These are phyloP conservation scores for Solanum paucissectum DNA, from an alignment of 257 asterid genomes.

Conservation along the genomic window DNA sequence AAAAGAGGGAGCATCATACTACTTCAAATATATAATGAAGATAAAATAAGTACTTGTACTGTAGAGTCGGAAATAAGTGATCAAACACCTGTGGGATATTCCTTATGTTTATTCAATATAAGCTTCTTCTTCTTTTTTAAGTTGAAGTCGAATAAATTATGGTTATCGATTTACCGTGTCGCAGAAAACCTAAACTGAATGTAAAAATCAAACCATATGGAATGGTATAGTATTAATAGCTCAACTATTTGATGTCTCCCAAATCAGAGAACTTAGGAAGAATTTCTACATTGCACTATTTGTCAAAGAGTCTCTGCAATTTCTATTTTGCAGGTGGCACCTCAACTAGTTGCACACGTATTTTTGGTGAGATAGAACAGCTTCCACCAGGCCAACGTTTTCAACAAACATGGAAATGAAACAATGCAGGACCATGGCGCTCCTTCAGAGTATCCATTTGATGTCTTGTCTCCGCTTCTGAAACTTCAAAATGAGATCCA, in stretches of 20 bases:
- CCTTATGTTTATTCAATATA: too few relatives aligned
- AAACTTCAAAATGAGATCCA: slow-evolving; percentile 44
- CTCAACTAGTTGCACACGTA: neutral
- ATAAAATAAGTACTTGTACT: too few relatives aligned
- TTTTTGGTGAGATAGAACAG: neutral
- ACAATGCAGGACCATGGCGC: neutral
- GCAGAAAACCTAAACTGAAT: neutral
- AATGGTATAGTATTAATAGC: neutral
- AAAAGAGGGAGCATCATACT: too few relatives aligned
- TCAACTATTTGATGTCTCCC: neutral
- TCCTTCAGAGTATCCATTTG: neutral
- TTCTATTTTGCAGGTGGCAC: neutral
- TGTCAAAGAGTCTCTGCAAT: neutral
- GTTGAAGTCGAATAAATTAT: accelerated
- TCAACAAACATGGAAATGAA: neutral
- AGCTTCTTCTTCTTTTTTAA: neutral
- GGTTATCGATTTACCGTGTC: neutral
- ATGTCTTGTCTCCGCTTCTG: neutral
- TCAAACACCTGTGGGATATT: too few relatives aligned
- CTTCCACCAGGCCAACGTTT: neutral
- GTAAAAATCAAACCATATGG: neutral
- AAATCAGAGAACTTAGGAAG: neutral
- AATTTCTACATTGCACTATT: neutral
- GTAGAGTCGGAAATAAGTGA: too few relatives aligned
- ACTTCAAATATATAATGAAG: too few relatives aligned